Percentiles rank a stretch among this genome's conserved stretches.
These are phyloP conservation scores for Themeda triandra DNA, from an alignment of 176 grass and related monocot genomes.

Conservation along the genomic window DNA sequence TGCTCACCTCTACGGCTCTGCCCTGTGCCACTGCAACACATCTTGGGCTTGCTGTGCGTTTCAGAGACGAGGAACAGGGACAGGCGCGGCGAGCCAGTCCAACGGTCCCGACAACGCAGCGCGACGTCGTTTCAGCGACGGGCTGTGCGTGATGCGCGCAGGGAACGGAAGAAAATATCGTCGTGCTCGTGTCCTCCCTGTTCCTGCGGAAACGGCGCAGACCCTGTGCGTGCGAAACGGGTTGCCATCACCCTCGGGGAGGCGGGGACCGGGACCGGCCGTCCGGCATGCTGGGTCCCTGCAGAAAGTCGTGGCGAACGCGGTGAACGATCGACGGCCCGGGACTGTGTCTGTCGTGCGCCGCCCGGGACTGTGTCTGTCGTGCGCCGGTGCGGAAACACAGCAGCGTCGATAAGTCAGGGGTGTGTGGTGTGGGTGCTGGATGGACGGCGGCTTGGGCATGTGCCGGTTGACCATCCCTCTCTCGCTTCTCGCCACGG, in stretches of 20 bases:
- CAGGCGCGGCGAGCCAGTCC: not conserved
- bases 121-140: not conserved
- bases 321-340: not conserved
- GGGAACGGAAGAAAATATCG: not conserved
- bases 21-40: not conserved
- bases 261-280: too few species aligned
- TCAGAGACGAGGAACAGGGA: not conserved
- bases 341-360: not conserved
- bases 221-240: not conserved
- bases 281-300: not conserved
- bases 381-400: not conserved
- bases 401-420: not conserved
- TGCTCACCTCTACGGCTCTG: too few species aligned
- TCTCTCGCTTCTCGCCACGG: not conserved
- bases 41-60: not conserved
- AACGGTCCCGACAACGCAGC: not conserved
- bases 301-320: not conserved
- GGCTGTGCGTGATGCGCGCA: not conserved
- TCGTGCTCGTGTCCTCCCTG: not conserved
- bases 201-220: not conserved
- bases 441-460: not conserved
- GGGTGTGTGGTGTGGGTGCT: not conserved
- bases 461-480: conserved; percentile 34
- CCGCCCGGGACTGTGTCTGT: too few species aligned
- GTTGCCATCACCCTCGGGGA: not conserved